Evolutionary conservation across 352 stramenopile genomes (phyloP).

Genomic region (Pythium vanterpoolii): DNA sequence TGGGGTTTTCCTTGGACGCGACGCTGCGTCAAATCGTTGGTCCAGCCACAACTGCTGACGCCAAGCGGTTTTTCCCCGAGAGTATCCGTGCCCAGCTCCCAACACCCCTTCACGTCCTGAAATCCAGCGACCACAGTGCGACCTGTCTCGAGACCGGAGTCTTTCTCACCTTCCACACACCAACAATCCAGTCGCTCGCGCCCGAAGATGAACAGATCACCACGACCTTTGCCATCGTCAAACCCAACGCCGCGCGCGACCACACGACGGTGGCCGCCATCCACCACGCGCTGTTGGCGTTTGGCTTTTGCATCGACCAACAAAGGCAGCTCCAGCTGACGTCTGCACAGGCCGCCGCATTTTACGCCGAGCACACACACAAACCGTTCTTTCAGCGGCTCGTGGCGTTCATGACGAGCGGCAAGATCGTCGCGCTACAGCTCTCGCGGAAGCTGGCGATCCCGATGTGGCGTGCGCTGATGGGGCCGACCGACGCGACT

Average conservation of each 20-base stretch:
- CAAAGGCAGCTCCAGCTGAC: slow-evolving; percentile 37
- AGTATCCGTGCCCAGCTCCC: slow-evolving; percentile 39
- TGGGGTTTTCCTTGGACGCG: slow-evolving; percentile 39
- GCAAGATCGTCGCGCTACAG: slow-evolving; percentile 51
- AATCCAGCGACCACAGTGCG: slow-evolving; percentile 21
- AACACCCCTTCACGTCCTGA: slow-evolving; percentile 14
- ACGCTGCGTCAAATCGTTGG: slow-evolving; percentile 39
- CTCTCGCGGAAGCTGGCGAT: slow-evolving; percentile 49
- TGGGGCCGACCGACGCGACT: slow-evolving; percentile 75
- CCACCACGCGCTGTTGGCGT: slow-evolving; percentile 31
- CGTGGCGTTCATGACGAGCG: slow-evolving; percentile 68
- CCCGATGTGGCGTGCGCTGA: slow-evolving; percentile 58
- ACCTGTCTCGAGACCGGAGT: slow-evolving; percentile 45
- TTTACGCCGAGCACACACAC: slow-evolving; percentile 61
- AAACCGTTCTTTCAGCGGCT: slow-evolving; percentile 62
- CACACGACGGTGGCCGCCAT: slow-evolving; percentile 31
- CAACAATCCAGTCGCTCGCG: slow-evolving; percentile 9
- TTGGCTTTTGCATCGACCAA: slow-evolving; percentile 49
- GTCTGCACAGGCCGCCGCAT: slow-evolving; percentile 42
- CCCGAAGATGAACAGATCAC: slow-evolving; percentile 26
- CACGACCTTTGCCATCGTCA: slow-evolving; percentile 58
- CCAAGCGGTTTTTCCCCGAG: slow-evolving; percentile 42
- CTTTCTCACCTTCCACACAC: slow-evolving; percentile 30
- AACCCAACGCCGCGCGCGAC: slow-evolving; percentile 47
- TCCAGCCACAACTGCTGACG: slow-evolving; percentile 29